Evolutionary conservation across 2,329 filamentous ascomycete species (phyloP), one percentile per base, ranked within the genome.

Genomic region (Huntiella moniliformis): DNA sequence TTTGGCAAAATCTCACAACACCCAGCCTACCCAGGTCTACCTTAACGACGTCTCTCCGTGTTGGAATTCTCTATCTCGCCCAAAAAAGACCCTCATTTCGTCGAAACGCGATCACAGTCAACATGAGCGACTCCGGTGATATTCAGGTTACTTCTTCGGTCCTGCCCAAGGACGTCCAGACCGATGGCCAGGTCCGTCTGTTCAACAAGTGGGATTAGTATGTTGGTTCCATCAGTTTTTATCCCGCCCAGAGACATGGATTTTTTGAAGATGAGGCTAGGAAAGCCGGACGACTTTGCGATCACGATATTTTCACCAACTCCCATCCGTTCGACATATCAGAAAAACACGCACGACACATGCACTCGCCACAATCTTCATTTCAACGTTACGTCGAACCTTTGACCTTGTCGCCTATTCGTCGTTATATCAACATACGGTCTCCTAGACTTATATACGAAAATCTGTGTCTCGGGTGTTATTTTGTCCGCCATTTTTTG

Each of bases 141-240:
- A 81, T 93, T 69, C 85, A 93, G 74, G 81, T 91, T 68, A 81
- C 84, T 67, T 73, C 76, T 62, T 70, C 76, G 63, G 77, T 86
- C 65, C 82, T 95, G 57, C 86, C 88, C 69, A 94, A 92, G 79
- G 86, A 94, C 57, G 81, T 93, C 64, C 73, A 78, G 61, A 84
- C 93, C 72, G 79, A 91, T 70, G 87, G 86, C 68, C 80, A 74
- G 70, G 75, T 91, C 67, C 93, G 93, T 81, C 77, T 94, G 61
- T 93, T 94, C 79, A 92, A 91, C 80, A 93, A 92, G 72, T 94
- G 87, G 70, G 69, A 70, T 71, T 98, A 96, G 48, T 50, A 50
- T 43, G 48, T 50, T 47, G 38, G 28, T 38, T 42, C 33, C 44
- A 33, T 46, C 33, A 33, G 41, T 48, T 31, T 42, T 28, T 38